Evolutionary conservation across 805 yeast genomes (phyloP).

Genomic region (Barnettozyma pratensis): DNA sequence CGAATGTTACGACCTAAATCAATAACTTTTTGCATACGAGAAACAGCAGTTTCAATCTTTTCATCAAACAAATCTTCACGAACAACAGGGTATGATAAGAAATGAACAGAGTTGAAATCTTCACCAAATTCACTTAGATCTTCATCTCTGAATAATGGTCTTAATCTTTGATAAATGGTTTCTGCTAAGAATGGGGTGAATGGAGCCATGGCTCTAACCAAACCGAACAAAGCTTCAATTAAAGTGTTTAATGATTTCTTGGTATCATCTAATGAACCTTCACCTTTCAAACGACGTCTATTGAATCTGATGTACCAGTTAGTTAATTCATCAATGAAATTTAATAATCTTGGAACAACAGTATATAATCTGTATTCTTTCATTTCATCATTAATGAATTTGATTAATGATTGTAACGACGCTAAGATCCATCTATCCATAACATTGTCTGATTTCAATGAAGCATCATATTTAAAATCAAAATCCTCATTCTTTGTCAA

Average conservation of each 20-base stretch:
- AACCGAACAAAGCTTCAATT: slow-evolving; percentile 82
- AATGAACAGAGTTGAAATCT: slow-evolving; percentile 86
- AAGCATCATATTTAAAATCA: slow-evolving; percentile 69
- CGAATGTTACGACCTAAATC: slow-evolving; percentile 95
- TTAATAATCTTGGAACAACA: slow-evolving; percentile 88
- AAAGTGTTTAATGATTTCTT: slow-evolving; percentile 83
- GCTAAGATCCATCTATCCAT: slow-evolving; percentile 98
- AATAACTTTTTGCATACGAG: slow-evolving; percentile 95
- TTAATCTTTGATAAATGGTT: slow-evolving; percentile 74
- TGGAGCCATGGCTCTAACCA: slow-evolving; percentile 97
- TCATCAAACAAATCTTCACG: slow-evolving; percentile 77
- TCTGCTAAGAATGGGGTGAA: slow-evolving; percentile 97
- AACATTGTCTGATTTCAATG: slow-evolving; percentile 68
- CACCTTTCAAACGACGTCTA: slow-evolving; percentile 97
- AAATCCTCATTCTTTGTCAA: slow-evolving; percentile 68
- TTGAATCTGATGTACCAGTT: slow-evolving; percentile 99
- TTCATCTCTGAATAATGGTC: slow-evolving; percentile 53
- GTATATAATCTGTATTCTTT: slow-evolving; percentile 83
- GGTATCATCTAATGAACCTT: slow-evolving; percentile 80
- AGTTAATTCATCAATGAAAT: slow-evolving; percentile 88
- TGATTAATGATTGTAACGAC: slow-evolving; percentile 87
- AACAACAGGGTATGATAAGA: slow-evolving; percentile 83
- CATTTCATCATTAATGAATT: slow-evolving; percentile 89
- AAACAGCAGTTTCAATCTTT: slow-evolving; percentile 79
- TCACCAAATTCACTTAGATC: slow-evolving; percentile 44